Evolutionary conservation across 2,329 filamentous ascomycete species (phyloP).

Genomic region (Phoma sp.): DNA sequence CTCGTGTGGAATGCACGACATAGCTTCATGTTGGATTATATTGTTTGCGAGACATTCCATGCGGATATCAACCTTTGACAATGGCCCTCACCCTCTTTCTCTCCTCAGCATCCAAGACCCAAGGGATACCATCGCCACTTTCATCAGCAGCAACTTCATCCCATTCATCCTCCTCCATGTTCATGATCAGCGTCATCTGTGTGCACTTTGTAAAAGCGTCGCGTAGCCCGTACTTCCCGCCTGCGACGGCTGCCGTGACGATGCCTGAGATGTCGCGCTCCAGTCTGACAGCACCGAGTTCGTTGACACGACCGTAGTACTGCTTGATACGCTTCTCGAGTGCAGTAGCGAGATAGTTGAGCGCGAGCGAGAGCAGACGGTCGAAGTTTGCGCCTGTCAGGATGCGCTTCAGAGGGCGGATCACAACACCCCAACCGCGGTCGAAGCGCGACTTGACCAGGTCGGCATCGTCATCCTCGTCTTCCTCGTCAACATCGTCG

Average conservation of each 20-base stretch:
- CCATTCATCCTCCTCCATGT: slow-evolving; percentile 97
- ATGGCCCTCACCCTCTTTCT: slow-evolving; percentile 73
- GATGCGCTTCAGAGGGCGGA: slow-evolving; percentile 82
- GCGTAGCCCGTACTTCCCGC: slow-evolving; percentile 75
- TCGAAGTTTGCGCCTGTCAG: slow-evolving; percentile 80
- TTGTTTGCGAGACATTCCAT: slow-evolving; percentile 25
- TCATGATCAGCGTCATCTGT: slow-evolving; percentile 85
- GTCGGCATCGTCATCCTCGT: slow-evolving; percentile 60
- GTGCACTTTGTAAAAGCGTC: slow-evolving; percentile 77
- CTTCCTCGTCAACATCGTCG: slow-evolving; percentile 50
- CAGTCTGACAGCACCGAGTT: slow-evolving; percentile 79
- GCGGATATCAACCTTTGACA: slow-evolving; percentile 51
- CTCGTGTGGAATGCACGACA: slow-evolving; percentile 4
- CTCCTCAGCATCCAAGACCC: slow-evolving; percentile 77
- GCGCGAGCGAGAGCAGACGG: slow-evolving; percentile 74
- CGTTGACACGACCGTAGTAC: slow-evolving; percentile 79
- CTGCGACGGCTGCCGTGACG: slow-evolving; percentile 67
- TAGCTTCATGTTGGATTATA: slow-evolving; percentile 18
- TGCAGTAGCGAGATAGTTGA: slow-evolving; percentile 75
- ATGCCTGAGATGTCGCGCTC: slow-evolving; percentile 85
- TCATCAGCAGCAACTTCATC: slow-evolving; percentile 69
- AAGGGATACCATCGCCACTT: slow-evolving; percentile 66
- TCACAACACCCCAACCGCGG: slow-evolving; percentile 82
- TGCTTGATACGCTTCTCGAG: slow-evolving; percentile 88
- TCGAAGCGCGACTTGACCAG: slow-evolving; percentile 81